phyloP scores from a whole-genome alignment of 208 protist genomes.

The Leishmania arabica region DNA sequence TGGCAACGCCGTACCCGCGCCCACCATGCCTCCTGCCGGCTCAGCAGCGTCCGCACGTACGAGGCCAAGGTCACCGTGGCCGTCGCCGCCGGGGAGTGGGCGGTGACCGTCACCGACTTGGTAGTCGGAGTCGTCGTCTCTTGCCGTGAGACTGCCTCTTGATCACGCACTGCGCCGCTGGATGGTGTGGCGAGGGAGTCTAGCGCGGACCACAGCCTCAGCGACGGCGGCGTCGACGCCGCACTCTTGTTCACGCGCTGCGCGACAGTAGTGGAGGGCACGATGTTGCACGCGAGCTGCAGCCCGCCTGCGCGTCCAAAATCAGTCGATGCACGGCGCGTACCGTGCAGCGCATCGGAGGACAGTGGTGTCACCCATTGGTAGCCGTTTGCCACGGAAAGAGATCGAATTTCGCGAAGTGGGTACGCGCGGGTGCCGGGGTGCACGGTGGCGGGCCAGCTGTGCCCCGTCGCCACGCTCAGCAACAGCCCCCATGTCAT shows the following conservation, averaged over 20 bases:
- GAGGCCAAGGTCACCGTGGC: constrained; percentile 5
- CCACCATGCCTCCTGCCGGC: constrained; percentile 19
- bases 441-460: constrained; percentile 52
- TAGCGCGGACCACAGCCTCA: constrained; percentile 21
- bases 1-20: neutral
- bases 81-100: neutral
- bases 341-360: constrained; percentile 2
- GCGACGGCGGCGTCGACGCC: neutral
- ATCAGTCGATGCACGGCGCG: neutral
- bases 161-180: neutral
- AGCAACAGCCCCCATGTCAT: constrained; percentile 53
- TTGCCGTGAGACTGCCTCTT: neutral
- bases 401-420: constrained; percentile 27
- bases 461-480: constrained; percentile 28
- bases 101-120: neutral
- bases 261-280: neutral
- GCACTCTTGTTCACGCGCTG: constrained; percentile 13
- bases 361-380: constrained; percentile 42
- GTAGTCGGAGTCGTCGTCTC: neutral
- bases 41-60: constrained; percentile 17
- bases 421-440: constrained; percentile 44
- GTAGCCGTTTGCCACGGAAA: constrained; percentile 16
- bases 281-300: constrained; percentile 8
- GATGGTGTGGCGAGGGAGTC: neutral
- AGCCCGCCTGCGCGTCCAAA: neutral